phyloP scores from a whole-genome alignment of 768 basidiomycete genomes.

The Russula compacta region DNA sequence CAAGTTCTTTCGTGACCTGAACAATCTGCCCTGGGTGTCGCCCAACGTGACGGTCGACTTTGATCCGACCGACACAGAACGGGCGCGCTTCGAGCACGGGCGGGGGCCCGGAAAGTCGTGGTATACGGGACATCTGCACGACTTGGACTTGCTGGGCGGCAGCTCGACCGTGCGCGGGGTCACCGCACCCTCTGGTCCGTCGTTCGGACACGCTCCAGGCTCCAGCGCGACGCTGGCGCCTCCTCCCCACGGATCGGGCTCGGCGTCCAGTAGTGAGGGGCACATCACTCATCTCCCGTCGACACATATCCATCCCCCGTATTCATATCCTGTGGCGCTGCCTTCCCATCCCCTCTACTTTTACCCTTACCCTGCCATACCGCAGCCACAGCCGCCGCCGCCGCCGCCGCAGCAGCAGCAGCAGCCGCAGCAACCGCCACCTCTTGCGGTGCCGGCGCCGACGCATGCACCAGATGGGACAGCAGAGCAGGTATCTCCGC shows the following conservation, averaged over 20 bases:
- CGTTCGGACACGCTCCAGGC: neutral
- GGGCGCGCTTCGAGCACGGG: neutral
- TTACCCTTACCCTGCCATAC: conserved; percentile 7
- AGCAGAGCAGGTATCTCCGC: neutral
- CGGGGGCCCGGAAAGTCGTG: conserved; percentile 8
- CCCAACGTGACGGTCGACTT: conserved; percentile 17
- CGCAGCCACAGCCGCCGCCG: neutral
- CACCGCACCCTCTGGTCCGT: conserved; percentile 4
- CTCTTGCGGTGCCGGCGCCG: neutral
- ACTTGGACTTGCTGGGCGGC: conserved; percentile 14
- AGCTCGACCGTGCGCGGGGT: neutral
- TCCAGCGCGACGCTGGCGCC: conserved; percentile 14
- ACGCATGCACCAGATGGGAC: neutral
- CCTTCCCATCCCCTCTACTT: conserved; percentile 14
- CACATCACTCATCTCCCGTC: neutral
- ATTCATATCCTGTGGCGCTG: conserved; percentile 5
- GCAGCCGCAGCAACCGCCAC: neutral
- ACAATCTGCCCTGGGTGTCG: conserved; percentile 18
- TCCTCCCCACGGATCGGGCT: conserved; percentile 1
- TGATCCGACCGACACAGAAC: conserved; percentile 10
- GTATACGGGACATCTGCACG: conserved; percentile 14
- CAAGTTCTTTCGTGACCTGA: conserved; percentile 18
- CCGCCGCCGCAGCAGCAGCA: neutral
- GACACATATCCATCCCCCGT: neutral
- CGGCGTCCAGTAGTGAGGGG: conserved; percentile 12